Conservation (phyloP, 306 rosid genomes). For the Adenanthera pavonina region DNA sequence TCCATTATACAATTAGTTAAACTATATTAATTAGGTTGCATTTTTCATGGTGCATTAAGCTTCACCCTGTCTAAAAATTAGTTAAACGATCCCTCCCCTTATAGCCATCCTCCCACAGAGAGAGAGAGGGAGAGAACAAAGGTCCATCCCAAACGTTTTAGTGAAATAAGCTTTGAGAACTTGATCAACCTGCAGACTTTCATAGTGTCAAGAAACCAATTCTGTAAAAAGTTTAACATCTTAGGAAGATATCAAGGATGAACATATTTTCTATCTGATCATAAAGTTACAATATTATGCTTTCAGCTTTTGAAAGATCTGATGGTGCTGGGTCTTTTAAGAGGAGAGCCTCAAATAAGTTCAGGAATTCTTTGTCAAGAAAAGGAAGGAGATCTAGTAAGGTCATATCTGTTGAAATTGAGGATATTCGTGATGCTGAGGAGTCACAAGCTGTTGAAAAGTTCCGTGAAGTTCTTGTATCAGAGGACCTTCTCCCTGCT, state of each 20-base stretch:
- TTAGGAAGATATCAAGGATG: neutral
- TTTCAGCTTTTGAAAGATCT: constrained; percentile 55
- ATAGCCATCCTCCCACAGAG: neutral
- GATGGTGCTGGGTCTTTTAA: constrained; percentile 63
- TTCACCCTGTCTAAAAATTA: neutral
- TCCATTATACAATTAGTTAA: neutral
- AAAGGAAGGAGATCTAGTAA: constrained; percentile 76
- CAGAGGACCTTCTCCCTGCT: constrained; percentile 77
- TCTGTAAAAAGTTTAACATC: neutral
- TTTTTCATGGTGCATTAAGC: neutral
- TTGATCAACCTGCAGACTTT: neutral
- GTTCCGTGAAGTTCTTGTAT: constrained; percentile 74
- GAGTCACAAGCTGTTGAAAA: constrained; percentile 72
- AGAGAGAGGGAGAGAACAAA: neutral
- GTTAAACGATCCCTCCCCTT: neutral
- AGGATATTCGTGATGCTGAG: constrained; percentile 69
- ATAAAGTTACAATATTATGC: neutral
- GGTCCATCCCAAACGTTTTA: neutral
- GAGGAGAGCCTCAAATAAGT: constrained; percentile 63
- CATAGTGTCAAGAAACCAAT: neutral
- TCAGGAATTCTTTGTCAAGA: constrained; percentile 65
- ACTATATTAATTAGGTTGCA: neutral
- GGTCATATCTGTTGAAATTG: constrained; percentile 77
- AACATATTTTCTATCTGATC: neutral
- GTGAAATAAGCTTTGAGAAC: neutral